Percentiles rank a stretch among this genome's conserved stretches.
Evolutionary conservation across 2,329 filamentous ascomycete genomes (phyloP).

Genomic region (Pyricularia sp.): DNA sequence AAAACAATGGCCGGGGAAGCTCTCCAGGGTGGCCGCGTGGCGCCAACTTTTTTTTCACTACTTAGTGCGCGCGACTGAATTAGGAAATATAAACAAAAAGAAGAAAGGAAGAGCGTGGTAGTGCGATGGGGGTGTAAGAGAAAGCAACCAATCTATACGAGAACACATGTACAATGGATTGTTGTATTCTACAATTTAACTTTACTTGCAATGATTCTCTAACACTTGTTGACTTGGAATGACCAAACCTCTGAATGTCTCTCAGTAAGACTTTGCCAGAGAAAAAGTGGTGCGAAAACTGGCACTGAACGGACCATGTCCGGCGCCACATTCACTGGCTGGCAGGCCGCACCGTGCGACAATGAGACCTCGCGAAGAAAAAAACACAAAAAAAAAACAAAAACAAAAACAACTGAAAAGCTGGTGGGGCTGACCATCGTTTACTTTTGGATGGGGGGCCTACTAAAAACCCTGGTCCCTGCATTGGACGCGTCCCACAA

Average conservation of each 20-base stretch:
- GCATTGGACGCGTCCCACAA: not conserved
- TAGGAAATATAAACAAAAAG: not conserved
- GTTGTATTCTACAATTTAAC: not conserved
- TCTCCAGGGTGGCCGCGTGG: not conserved
- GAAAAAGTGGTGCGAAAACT: not conserved
- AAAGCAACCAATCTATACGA: not conserved
- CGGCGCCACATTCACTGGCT: not conserved
- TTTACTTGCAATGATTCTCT: not conserved
- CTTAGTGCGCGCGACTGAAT: not conserved
- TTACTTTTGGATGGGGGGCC: not conserved
- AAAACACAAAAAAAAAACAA: not conserved
- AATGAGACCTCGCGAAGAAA: not conserved
- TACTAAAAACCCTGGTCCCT: not conserved
- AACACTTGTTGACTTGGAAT: not conserved
- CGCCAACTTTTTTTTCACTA: not conserved
- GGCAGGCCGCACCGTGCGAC: not conserved
- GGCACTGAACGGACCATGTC: not conserved
- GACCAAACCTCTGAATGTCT: not conserved
- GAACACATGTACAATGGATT: not conserved
- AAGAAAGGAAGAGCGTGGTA: not conserved
- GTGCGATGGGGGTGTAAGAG: not conserved
- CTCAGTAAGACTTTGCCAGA: not conserved
- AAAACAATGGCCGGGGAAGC: not conserved
- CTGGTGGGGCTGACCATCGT: not conserved
- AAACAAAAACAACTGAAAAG: not conserved